Percentiles rank a stretch among this genome's conserved stretches.
Conservation (phyloP, 176 grass and related monocot genomes). For the Pharus latifolius region DNA sequence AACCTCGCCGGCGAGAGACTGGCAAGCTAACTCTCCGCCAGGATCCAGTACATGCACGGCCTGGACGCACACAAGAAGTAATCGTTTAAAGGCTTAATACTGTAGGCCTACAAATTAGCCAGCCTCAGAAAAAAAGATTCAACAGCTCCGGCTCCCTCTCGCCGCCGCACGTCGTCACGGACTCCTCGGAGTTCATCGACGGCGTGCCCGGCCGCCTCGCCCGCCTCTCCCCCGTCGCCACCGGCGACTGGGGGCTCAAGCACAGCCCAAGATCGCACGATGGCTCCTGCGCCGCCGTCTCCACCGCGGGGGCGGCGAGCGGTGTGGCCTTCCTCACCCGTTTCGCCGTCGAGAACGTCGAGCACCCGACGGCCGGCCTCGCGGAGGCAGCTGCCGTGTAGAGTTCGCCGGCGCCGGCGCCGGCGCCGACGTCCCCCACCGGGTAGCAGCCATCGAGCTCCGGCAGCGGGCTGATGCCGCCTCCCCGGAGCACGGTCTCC, state of each 20-base stretch:
- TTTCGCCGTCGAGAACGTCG: constrained; percentile 43
- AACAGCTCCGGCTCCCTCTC: constrained; percentile 40
- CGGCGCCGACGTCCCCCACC: background rate
- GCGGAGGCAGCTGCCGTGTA: background rate
- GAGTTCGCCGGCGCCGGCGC: background rate
- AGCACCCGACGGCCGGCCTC: constrained; percentile 26
- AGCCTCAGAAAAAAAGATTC: constrained; percentile 62
- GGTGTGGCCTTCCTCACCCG: background rate
- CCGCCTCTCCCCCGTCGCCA: background rate
- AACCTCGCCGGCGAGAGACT: constrained; percentile 33
- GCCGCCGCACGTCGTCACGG: constrained; percentile 51
- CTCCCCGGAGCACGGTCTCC: constrained; percentile 76
- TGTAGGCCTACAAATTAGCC: too few relatives aligned
- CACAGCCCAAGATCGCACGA: constrained; percentile 50
- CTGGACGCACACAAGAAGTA: background rate
- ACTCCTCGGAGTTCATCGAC: constrained; percentile 68
- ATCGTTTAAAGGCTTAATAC: background rate
- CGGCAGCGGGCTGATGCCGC: constrained; percentile 32
- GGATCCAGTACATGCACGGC: background rate
- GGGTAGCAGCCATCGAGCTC: constrained; percentile 25
- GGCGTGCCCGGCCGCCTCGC: constrained; percentile 38
- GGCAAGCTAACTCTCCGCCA: constrained; percentile 13
- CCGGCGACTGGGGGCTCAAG: constrained; percentile 21
- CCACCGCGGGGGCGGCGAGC: background rate
- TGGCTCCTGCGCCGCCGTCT: background rate